phyloP scores from a whole-genome alignment of 108 stramenopile species.

The Stephanodiscus triporus region DNA sequence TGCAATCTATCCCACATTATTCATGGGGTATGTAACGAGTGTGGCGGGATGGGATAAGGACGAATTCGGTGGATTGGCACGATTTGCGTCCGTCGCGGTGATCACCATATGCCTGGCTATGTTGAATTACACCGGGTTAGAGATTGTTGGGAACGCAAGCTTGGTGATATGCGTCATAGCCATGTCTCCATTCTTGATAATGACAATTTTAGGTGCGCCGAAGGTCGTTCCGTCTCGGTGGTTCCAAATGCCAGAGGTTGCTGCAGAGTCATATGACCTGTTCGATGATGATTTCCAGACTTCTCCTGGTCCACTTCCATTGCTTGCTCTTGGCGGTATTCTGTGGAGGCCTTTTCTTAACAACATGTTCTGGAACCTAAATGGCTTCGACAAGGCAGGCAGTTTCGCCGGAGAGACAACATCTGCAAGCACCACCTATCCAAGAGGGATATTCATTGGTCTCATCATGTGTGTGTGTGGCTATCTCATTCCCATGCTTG shows the following conservation, averaged over 20 bases:
- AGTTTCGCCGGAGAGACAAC: conserved; percentile 89
- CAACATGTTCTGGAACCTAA: conserved; percentile 96
- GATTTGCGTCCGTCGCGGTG: conserved; percentile 36
- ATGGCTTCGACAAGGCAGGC: conserved; percentile 87
- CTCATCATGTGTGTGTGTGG: conserved; percentile 68
- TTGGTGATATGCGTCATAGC: conserved; percentile 83
- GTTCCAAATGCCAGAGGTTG: conserved; percentile 68
- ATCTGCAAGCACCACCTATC: conserved; percentile 76
- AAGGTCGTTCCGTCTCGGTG: conserved; percentile 84
- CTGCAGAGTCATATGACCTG: conserved; percentile 16
- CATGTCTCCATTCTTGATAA: conserved; percentile 90
- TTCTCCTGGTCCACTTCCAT: conserved; percentile 45
- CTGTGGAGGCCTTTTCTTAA: conserved; percentile 91
- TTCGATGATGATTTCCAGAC: conserved; percentile 58
- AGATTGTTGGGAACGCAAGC: conserved; percentile 84
- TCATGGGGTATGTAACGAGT: conserved; percentile 37
- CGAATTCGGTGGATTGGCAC: conserved; percentile 16
- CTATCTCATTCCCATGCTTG: conserved; percentile 84
- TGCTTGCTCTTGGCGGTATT: conserved; percentile 65
- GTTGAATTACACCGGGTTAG: conserved; percentile 86
- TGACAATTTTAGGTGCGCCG: conserved; percentile 71
- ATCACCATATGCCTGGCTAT: conserved; percentile 76
- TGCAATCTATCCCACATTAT: conserved; percentile 43
- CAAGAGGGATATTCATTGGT: conserved; percentile 74
- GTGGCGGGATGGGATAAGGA: conserved; percentile 24